Evolutionary conservation across 2,329 filamentous ascomycete species (phyloP), one percentile per base, ranked within the genome.

Genomic region (Apiospora kogelbergensis): DNA sequence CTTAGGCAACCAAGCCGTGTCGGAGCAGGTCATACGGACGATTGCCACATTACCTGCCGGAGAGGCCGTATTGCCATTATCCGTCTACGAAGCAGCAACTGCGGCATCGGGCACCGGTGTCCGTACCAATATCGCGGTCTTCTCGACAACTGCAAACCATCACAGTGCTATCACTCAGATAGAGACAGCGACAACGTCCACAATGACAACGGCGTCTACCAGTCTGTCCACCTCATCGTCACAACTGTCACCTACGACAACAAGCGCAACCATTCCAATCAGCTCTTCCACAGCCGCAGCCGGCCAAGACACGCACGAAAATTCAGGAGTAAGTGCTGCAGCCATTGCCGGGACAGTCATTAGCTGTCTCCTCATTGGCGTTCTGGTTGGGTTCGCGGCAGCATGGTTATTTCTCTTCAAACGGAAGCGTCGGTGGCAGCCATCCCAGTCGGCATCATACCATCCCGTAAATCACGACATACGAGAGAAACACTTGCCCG

Each of bases 341-440:
- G 73, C 71, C 13, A 68, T 76, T 24, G 77, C 73, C 6, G 79
- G 79, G 6, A 70, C 74, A 48, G 77, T 76, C 0, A 70, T 81
- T 10, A 79, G 75, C 0, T 78, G 78, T 45, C 30, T 73, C 30
- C 2, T 77, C 6, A 74, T 67, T 4, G 80, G 80, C 9, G 57
- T 79, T 2, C 13, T 73, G 20, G 53, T 79, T 9, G 77, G 78
- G 4, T 22, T 75, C 1, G 20, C 76, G 0, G 75, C 69, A 0
- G 75, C 74, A 3, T 76, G 77, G 45, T 64, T 79, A 5, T 66
- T 81, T 1, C 65, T 79, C 17, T 71, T 71, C 24, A 71, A 72
- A 15, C 67, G 72, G 72, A 73, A 46, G 72, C 72, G 37, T 7
- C 45, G 44, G 72, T 65, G 17, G 24, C 46, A 65, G 20, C 68